Conservation (phyloP, 805 yeast genomes). For the Allodekkera sacchari region DNA sequence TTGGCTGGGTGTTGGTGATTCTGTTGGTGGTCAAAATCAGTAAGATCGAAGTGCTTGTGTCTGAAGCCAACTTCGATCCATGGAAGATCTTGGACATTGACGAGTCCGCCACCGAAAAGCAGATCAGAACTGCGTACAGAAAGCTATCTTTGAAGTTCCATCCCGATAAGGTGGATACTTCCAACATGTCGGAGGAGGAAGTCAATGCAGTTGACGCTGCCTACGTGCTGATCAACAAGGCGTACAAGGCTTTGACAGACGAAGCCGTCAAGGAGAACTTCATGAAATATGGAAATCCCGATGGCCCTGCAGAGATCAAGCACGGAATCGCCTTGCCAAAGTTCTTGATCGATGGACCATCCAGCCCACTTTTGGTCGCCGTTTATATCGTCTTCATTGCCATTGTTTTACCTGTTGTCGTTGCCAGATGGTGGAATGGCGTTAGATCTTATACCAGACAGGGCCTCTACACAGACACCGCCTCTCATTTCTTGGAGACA, state of each 20-base stretch:
- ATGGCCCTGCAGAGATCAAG: constrained; percentile 83
- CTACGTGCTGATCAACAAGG: constrained; percentile 78
- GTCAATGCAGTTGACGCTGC: constrained; percentile 57
- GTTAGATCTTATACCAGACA: constrained; percentile 73
- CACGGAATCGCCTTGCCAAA: constrained; percentile 96
- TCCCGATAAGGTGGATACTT: constrained; percentile 82
- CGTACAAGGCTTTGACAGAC: constrained; percentile 92
- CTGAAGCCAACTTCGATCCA: constrained; percentile 67
- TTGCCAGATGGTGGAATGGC: constrained; percentile 84
- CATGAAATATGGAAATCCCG: constrained; percentile 91
- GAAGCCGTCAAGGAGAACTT: constrained; percentile 76
- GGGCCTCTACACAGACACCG: constrained; percentile 81
- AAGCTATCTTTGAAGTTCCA: constrained; percentile 82
- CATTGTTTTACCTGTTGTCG: constrained; percentile 67
- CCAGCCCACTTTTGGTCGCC: constrained; percentile 53
- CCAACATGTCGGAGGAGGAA: constrained; percentile 45
- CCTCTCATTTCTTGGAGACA: constrained; percentile 63
- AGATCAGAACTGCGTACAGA: constrained; percentile 75
- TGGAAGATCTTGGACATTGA: constrained; percentile 76
- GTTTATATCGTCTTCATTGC: constrained; percentile 69
- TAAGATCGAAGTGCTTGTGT: constrained; percentile 36
- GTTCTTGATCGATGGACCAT: constrained; percentile 77
- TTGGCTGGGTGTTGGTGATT: constrained; percentile 58
- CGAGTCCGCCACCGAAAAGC: constrained; percentile 59
- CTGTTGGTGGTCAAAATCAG: constrained; percentile 32